Evolutionary conservation across 148 eudicot species (phyloP), one percentile per base, ranked within the genome.

Genomic region (Mesembryanthemum crystallinum): DNA sequence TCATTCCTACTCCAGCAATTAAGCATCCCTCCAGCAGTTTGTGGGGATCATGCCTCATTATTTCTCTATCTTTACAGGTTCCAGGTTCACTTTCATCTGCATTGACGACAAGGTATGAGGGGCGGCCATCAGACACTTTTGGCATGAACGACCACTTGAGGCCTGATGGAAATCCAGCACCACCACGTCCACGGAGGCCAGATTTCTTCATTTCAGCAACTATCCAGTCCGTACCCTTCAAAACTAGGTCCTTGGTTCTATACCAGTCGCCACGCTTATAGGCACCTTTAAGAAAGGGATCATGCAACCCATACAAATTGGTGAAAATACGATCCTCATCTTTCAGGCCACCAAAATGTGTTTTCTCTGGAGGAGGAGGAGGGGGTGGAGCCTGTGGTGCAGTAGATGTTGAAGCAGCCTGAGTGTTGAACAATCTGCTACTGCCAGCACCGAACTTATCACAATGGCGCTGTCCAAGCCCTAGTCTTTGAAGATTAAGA

Each of bases 61-160:
- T 92, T 86, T 92, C 97, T 79, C 98, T 89, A 73, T 94, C 98
- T 73, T 94, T 94, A 37, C 97, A 94, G 5, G 98, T 92, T 76
- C 98, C 98, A 58, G 97, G 98, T 80, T 94, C 98, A 89, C 97
- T 92, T 87, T 94, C 98, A 88, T 94, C 93, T 25, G 98, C 98
- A 83, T 94, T 94, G 64, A 92, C 97, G 76, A 92, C 96, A 78
- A 94, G 96, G 80, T 94, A 94, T 5, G 97, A 92, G 59, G 96
- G 97, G 62, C 93, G 93, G 17, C 96, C 97, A 78, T 92, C 97
- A 20, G 98, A 86, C 23, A 81, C 87, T 79, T 94, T 94, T 32
- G 98, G 98, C 98, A 94, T 92, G 82, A 94, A 94, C 17, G 96
- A 90, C 98, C 98, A 94, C 72, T 94, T 94, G 3, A 94, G 91